Base-by-base conservation (phyloP, 139 green algal genomes). In the Micromonas pusilla region DNA sequence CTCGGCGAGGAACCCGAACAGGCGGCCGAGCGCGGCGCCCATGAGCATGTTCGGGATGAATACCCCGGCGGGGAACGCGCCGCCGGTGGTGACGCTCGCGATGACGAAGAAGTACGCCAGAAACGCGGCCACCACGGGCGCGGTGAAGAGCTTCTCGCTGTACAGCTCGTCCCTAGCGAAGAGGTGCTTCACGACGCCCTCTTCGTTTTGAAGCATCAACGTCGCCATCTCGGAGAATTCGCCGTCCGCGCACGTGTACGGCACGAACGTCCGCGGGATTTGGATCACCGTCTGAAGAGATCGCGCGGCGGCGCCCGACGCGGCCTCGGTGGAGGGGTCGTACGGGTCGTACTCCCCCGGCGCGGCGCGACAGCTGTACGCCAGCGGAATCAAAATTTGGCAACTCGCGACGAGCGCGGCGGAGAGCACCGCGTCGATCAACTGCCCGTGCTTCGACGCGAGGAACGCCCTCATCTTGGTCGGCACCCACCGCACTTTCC, bases 1-100 rank as follows among this genome's bases (percentile, higher is more conserved):
- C 60, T 32, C 25, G n/a, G 60, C 60, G 60, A 68, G 25, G 60
- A 30, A 68, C 85, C 89, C 90, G 20, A 84, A 67, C 57, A 90
- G 74, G 26, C 86, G 80, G 0, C 89, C 91, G 0, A 95, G 79
- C 54, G 85, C 86, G 6, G 90, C 88, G 16, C 91, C 91, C 30
- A 94, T 90, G 78, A 96, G 85, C 63, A 97, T 84, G 92, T 96
- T 96, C 62, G 92, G 92, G 73, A 97, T 90, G 84, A 97, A 97
- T 9, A 94, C 84, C 20, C 92, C 90, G 0, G 77, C 88, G 31
- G 88, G 82, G 33, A 96, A 91, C 57, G 89, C 89, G 72, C 93
- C 32, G 54, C 73, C 73, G 25, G 32, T 67, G 4, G 60, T 62
- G 60, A 79, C 39, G 54, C 9, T 9, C 73, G 54, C 54, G 19